Evolutionary conservation across 495 filamentous ascomycete species (phyloP), one percentile per base, ranked within the genome.

Genomic region (Venustampulla echinocandica): DNA sequence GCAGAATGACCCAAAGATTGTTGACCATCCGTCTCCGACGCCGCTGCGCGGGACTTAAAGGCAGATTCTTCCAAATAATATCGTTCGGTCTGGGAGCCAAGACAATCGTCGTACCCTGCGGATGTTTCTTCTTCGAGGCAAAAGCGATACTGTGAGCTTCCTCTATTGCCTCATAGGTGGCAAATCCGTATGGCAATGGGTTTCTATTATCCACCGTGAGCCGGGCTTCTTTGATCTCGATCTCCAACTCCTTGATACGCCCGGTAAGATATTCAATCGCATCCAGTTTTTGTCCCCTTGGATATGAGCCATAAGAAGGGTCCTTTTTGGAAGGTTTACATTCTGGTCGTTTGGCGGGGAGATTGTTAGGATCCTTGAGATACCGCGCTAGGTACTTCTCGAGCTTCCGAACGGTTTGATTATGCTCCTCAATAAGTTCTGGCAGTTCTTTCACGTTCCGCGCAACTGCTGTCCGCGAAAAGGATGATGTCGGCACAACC

Each of bases 41-140:
- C 47, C 89, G 78, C 6, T 76, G 69, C 15, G 73, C 61, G 38
- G 82, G 78, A 19, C 71, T 73, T 46, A 94, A 68, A 15, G 75
- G 74, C 59, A 97, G 73, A 57, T 98, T 98, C 53, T 89, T 84
- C 92, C 92, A 98, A 53, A 98, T 95, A 24, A 98, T 74, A 60
- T 97, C 92, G 54, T 85, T 85, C 20, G 93, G 90, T 54, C 78
- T 75, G 10, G 93, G 88, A 11, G 93, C 90, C 5, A 96, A 71
- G 9, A 66, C 66, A 42, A 97, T 75, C 0, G 74, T 84, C 0
- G 89, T 84, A 2, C 90, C 90, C 37, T 85, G 74, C 3, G 85
- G 85, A 50, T 84, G 81, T 65, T 89, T 93, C 17, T 80, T 84
- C 44, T 81, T 81, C 20, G 84, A 73, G 10, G 78, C 75, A 66